Percentiles rank a stretch among this genome's conserved stretches.
These are phyloP conservation scores for Penicillium cinerascens DNA, from an alignment of 495 filamentous ascomycete genomes.

Conservation along the genomic window DNA sequence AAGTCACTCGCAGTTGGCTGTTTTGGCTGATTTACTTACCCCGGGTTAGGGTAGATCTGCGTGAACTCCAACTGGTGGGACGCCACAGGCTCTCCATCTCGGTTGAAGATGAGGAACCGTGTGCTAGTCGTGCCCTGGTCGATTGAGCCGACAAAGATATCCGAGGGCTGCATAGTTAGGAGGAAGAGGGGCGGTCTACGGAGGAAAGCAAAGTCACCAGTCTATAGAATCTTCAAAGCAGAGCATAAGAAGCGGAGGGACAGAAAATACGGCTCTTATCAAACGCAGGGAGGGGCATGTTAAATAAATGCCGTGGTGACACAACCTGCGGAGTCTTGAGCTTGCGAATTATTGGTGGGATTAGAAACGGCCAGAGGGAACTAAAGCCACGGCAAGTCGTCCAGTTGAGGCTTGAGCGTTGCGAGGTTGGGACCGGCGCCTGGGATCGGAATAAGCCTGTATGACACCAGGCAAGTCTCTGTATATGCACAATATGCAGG, in stretches of 20 bases:
- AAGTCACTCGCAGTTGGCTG: conserved; percentile 1
- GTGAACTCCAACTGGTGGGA: conserved; percentile 89
- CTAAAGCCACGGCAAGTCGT: neutral
- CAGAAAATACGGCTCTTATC: neutral
- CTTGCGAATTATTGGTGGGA: conserved; percentile 23
- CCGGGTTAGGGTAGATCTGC: conserved; percentile 84
- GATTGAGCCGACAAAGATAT: conserved; percentile 65
- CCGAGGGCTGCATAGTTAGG: conserved; percentile 24
- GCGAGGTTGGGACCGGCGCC: neutral
- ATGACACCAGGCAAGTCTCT: neutral
- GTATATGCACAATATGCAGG: neutral
- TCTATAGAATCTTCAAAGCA: neutral
- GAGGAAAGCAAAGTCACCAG: neutral
- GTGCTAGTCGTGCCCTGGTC: conserved; percentile 95
- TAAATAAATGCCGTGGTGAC: conserved; percentile 16
- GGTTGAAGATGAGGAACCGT: conserved; percentile 86
- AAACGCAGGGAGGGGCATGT: neutral
- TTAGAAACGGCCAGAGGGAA: conserved; percentile 1
- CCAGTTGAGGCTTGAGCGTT: conserved; percentile 14
- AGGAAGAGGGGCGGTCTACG: neutral
- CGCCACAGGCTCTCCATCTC: conserved; percentile 71
- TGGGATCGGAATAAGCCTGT: neutral
- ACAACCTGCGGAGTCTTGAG: conserved; percentile 8
- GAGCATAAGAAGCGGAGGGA: neutral
- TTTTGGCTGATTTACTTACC: conserved; percentile 52